A percentile compares a stretch with the other conserved stretches of the same genome.
Evolutionary conservation across 176 grass and related monocot genomes (phyloP).

Genomic region (Bothriochloa decipiens): DNA sequence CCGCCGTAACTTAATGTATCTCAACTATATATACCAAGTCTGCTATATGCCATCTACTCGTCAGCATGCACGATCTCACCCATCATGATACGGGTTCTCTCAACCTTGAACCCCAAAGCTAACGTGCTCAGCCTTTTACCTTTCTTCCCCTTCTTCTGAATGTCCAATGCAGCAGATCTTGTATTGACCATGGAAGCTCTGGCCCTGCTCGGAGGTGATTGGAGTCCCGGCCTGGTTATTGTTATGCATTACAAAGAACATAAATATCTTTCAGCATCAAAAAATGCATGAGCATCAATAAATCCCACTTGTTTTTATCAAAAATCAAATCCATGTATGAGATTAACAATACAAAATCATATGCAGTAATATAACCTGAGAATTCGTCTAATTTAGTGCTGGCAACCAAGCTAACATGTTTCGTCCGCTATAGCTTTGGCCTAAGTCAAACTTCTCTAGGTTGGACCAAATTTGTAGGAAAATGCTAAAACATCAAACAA

Average conservation of each 20-base stretch:
- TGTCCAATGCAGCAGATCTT: slow-evolving; percentile 6
- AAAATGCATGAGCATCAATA: background rate
- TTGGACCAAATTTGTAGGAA: background rate
- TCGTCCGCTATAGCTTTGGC: background rate
- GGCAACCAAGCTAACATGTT: background rate
- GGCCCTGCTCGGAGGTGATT: background rate
- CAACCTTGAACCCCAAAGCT: slow-evolving; percentile 77
- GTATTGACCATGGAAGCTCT: slow-evolving; percentile 1
- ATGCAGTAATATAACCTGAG: background rate
- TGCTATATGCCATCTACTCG: background rate
- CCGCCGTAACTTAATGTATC: background rate
- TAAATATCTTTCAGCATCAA: slow-evolving; percentile 9
- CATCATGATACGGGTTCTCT: slow-evolving; percentile 90
- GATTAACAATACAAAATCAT: slow-evolving; percentile 17
- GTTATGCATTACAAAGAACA: background rate
- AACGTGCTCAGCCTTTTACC: slow-evolving; percentile 66
- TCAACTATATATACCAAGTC: background rate
- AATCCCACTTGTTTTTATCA: background rate
- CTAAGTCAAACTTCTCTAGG: background rate
- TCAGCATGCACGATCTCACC: slow-evolving; percentile 57
- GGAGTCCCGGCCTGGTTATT: background rate
- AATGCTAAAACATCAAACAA: background rate
- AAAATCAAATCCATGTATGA: background rate
- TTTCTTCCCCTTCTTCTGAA: slow-evolving; percentile 93
- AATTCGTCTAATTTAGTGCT: background rate